Conservation (phyloP, 371 early-diverging fungal species). For the Capillidium rhysosporum region DNA sequence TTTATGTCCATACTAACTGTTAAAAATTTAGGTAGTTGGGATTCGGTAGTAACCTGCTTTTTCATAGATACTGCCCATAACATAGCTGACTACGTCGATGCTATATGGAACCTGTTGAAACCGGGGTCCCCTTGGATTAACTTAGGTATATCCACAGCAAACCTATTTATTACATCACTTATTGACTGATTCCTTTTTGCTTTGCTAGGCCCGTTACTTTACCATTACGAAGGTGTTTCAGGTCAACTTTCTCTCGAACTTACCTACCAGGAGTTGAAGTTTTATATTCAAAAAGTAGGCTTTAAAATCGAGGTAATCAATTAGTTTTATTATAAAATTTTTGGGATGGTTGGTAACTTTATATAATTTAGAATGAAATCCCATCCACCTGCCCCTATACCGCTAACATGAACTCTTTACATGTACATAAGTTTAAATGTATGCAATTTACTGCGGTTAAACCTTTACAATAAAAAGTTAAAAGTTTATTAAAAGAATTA, state of each 20-base stretch:
- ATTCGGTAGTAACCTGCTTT: slow-evolving; percentile 81
- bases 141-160: slow-evolving; percentile 27
- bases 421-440: background rate
- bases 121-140: slow-evolving; percentile 90
- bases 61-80: slow-evolving; percentile 94
- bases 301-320: background rate
- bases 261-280: slow-evolving; percentile 58
- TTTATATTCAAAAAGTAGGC: background rate
- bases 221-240: slow-evolving; percentile 74
- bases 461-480: too few species aligned
- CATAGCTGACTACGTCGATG: slow-evolving; percentile 64
- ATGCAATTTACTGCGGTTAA: background rate
- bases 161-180: background rate
- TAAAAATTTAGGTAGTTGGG: slow-evolving; percentile 39
- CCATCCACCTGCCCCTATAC: background rate
- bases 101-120: slow-evolving; percentile 50
- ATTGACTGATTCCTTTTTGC: too few species aligned
- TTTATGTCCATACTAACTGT: background rate
- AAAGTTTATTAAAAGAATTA: too few species aligned
- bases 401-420: background rate
- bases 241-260: slow-evolving; percentile 68
- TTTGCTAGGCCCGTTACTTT: slow-evolving; percentile 60
- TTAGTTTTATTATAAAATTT: too few species aligned
- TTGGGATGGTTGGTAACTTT: background rate
- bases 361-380: background rate